Base-by-base conservation (phyloP, 2,329 filamentous ascomycete species). In the Exophiala dermatitidis region DNA sequence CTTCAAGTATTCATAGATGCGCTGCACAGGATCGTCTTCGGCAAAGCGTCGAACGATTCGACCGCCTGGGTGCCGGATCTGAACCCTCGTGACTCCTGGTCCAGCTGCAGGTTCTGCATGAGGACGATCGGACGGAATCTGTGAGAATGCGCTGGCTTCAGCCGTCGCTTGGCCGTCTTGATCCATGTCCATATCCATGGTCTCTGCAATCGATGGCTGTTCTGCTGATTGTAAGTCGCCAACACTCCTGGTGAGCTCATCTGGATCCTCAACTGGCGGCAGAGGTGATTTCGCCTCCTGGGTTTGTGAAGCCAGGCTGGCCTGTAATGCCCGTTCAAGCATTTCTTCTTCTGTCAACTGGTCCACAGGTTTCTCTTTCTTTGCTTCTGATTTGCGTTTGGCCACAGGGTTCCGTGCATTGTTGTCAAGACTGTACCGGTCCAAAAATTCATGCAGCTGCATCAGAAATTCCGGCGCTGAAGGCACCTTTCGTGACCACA, bases 261-360 rank as follows among this genome's bases (percentile, higher is more conserved):
- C 93, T 0, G 91, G 91, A 62, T 97, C 91, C 54, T 84, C 78
- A 5, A 86, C 75, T 64, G 64, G 66, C 58, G 64, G 67, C 67
- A 46, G 65, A 12, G 56, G 38, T 41, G 38, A 26, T 41, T 41
- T 9, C 12, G 9, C 52, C 26, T 54, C 54, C n/a, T 53, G 40
- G 12, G 68, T 71, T 34, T 72, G 73, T 32, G 77, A 80, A 9
- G 82, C 84, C 43, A 97, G 73, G 66, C 90, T 96, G 72, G 94
- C 93, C 68, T 90, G 83, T 66, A 98, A 70, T 0, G 93, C 93
- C 80, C 96, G 84, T 69, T 96, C 86, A 62, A 98, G 74, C 90
- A 95, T 95, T 72, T 98, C 90, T 46, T 97, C 90, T 67, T 98
- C 93, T 0, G 89, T 95, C 85, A 98, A 91, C 37, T 86, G 83